phyloP scores from a whole-genome alignment of 1,284 basidiomycete species.

The Rhizopogon parksii region DNA sequence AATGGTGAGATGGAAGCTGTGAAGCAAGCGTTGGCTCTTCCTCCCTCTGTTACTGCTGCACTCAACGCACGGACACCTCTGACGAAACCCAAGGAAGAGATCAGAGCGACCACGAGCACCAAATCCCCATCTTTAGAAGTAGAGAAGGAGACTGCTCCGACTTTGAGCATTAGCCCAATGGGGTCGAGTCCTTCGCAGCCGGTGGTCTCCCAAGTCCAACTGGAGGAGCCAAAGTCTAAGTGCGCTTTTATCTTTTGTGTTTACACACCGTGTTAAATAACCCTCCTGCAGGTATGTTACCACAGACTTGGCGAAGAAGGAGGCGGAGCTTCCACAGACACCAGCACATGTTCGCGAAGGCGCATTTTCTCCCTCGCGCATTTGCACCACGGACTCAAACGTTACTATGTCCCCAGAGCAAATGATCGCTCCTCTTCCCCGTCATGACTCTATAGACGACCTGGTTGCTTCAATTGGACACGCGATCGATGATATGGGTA shows the following conservation, averaged over 20 bases:
- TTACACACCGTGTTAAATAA: neutral
- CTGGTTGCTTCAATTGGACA: slow-evolving; percentile 30
- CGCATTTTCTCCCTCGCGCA: slow-evolving; percentile 52
- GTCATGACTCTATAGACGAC: slow-evolving; percentile 28
- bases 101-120: neutral
- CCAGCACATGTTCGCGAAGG: slow-evolving; percentile 57
- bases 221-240: neutral
- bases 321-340: neutral
- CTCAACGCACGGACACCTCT: slow-evolving; percentile 22
- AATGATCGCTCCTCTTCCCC: slow-evolving; percentile 15
- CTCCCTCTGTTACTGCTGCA: slow-evolving; percentile 44
- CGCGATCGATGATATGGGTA: slow-evolving; percentile 33
- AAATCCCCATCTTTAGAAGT: neutral
- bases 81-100: neutral
- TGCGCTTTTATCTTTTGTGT: neutral
- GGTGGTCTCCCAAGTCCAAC: no score
- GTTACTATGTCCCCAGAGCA: slow-evolving; percentile 15
- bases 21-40: slow-evolving; percentile 51
- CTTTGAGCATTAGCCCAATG: neutral
- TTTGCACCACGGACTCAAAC: slow-evolving; percentile 29
- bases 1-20: slow-evolving; percentile 46
- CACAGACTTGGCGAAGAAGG: neutral
- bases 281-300: neutral
- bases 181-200: neutral
- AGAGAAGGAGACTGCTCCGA: neutral